Evolutionary conservation across 2,329 filamentous ascomycete species (phyloP).

Genomic region (Aspergillus aculeatus): DNA sequence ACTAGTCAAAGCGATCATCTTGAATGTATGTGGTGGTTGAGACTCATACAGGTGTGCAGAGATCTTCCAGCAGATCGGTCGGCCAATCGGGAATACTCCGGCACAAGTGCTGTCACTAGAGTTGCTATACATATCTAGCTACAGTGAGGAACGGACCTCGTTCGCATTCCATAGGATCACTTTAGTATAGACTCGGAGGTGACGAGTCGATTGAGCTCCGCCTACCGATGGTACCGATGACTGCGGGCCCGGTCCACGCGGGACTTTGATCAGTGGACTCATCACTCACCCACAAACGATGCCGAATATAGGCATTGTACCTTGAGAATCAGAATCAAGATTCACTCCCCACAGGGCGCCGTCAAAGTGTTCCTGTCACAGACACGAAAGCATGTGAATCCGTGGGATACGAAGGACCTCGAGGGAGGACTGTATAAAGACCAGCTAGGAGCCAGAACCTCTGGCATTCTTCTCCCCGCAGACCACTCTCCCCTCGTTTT

Average conservation of each 20-base stretch:
- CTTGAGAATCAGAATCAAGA: not conserved
- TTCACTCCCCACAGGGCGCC: not conserved
- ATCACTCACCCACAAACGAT: not conserved
- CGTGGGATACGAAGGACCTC: not conserved
- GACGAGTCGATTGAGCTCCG: not conserved
- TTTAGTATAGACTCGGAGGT: not conserved
- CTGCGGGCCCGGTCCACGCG: not conserved
- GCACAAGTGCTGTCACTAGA: too few species aligned
- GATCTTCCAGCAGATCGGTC: too few species aligned
- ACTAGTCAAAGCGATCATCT: too few species aligned
- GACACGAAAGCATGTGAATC: not conserved
- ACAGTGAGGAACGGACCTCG: too few species aligned
- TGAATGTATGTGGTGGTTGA: too few species aligned
- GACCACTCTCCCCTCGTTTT: not conserved
- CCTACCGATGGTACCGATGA: not conserved
- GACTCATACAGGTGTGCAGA: too few species aligned
- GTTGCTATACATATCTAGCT: too few species aligned
- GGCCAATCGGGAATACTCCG: too few species aligned
- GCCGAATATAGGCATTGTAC: not conserved
- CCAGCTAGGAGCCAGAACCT: not conserved
- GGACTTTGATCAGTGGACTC: not conserved
- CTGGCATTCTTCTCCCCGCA: not conserved
- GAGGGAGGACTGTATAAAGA: not conserved
- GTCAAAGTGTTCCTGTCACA: not conserved
- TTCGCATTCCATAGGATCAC: too few species aligned